These are phyloP conservation scores for Vitis amurensis DNA, from an alignment of 164 flowering plant species.

Conservation along the genomic window DNA sequence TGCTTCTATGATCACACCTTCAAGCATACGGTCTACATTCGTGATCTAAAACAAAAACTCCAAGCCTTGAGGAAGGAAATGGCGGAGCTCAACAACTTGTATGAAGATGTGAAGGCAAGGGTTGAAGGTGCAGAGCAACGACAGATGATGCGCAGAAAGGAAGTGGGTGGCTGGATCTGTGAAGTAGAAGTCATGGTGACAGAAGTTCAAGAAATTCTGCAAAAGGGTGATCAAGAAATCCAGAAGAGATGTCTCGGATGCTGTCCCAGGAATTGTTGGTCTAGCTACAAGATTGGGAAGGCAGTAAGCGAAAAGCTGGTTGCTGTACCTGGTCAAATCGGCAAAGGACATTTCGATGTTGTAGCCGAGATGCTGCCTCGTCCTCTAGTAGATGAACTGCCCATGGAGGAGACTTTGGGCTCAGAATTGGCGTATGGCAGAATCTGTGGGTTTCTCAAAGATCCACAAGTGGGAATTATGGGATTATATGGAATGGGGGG, in stretches of 20 bases:
- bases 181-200: background rate
- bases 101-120: background rate
- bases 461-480: background rate
- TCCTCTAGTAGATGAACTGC: background rate
- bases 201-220: background rate
- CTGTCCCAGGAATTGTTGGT: background rate
- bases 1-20: background rate
- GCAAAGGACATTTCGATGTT: background rate
- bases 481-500: background rate
- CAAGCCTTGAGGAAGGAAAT: background rate
- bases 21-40: background rate
- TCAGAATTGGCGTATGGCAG: background rate
- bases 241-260: background rate
- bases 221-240: too few species aligned
- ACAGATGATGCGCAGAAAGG: background rate
- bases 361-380: background rate
- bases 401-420: background rate
- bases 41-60: background rate
- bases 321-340: background rate
- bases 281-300: background rate
- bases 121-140: background rate
- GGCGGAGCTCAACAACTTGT: background rate
- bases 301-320: background rate
- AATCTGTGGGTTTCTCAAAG: background rate
- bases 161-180: background rate